Evolutionary conservation across 768 basidiomycete species (phyloP).

Genomic region (Mycena latifolia): DNA sequence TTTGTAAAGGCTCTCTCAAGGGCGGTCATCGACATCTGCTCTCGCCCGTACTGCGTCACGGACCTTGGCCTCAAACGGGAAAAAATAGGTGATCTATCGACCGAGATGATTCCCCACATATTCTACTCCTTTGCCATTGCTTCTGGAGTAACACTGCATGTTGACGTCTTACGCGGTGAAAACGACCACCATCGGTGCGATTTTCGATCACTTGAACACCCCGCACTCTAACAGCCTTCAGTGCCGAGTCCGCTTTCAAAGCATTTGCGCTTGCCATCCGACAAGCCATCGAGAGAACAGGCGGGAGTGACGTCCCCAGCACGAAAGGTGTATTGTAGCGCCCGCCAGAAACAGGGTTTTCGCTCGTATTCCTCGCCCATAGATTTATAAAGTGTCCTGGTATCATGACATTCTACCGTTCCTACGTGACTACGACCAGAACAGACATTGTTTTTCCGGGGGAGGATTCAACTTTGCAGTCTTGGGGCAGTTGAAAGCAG

Average conservation of each 20-base stretch:
- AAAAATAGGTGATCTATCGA: conserved; percentile 94
- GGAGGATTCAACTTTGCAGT: conserved; percentile 90
- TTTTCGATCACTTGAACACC: not conserved
- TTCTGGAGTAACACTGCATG: conserved; percentile 92
- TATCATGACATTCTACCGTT: too few species aligned
- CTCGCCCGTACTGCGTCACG: conserved; percentile 94
- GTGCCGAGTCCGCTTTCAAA: conserved; percentile 98
- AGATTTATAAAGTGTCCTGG: too few species aligned
- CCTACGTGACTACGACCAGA: conserved; percentile 70
- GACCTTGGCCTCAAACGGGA: conserved; percentile 90
- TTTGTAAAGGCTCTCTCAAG: conserved; percentile 85
- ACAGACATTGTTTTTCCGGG: conserved; percentile 78
- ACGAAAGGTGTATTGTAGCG: conserved; percentile 91
- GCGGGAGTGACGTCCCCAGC: conserved; percentile 91
- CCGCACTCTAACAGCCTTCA: conserved; percentile 78
- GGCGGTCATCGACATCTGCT: conserved; percentile 98
- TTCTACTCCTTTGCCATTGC: conserved; percentile 99
- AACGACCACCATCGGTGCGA: conserved; percentile 97
- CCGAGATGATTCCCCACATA: conserved; percentile 98
- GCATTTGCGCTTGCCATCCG: conserved; percentile 95
- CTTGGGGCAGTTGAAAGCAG: conserved; percentile 86
- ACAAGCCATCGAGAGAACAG: conserved; percentile 93
- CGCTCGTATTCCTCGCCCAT: too few species aligned
- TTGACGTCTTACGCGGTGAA: conserved; percentile 94
- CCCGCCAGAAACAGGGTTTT: too few species aligned